Evolutionary conservation across 208 protist genomes (phyloP), one percentile per base, ranked within the genome.

Genomic region (Trypanosoma vivax): DNA sequence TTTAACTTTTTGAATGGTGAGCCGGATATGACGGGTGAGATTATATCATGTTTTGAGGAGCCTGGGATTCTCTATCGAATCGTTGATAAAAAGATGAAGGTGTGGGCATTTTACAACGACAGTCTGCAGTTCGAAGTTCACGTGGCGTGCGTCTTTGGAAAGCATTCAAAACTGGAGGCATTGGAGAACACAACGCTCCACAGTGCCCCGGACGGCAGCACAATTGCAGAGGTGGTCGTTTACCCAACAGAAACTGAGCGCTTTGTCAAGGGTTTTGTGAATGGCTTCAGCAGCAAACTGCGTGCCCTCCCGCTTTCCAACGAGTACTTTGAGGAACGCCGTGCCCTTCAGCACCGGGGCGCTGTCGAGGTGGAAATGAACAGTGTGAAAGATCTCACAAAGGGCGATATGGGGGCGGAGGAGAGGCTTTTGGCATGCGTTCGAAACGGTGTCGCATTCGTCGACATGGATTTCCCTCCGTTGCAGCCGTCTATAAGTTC

Each of bases 101-200:
- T 57, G 11, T 93, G 81, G 86, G 74, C 81, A 50, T 93, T 93
- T 57, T 93, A 90, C 77, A 93, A 93, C 59, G 86, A 93, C 73
- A 88, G 68, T 54, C 60, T 75, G 27, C 16, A 55, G 30, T 93
- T 79, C 51, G 79, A 90, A 63, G 70, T 90, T 24, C 73, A 83
- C 43, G 76, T 93, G 1, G 41, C 60, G 25, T 84, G 71, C 60
- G 78, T 70, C 5, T 90, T 93, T 50, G 76, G 86, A 46, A 76
- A 78, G 52, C 72, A 86, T 59, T 79, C 65, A 61, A 89, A 87
- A 50, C 48, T 92, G n/a, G 74, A 82, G 63, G 65, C 78, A 14
- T 68, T 89, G 10, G 81, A 81, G 23, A 79, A 84, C 55, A 85
- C 80, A 16, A 62, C 33, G 23, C 42, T 89, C 33, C 55, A 39